Evolutionary conservation across 495 filamentous ascomycete genomes (phyloP).

Genomic region (Hypoxylon fragiforme): DNA sequence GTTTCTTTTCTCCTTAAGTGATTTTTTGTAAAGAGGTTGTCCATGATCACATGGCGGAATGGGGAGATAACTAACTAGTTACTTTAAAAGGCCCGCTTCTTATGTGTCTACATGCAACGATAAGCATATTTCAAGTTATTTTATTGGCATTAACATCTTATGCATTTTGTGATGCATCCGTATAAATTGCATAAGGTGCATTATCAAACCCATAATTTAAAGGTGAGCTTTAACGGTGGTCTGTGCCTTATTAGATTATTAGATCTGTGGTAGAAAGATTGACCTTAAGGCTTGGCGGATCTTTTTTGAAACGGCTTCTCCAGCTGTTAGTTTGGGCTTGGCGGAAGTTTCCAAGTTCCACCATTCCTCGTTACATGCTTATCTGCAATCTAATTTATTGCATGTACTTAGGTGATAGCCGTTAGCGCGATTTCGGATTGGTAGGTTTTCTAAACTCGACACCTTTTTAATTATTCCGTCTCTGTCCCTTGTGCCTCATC

Average conservation of each 20-base stretch:
- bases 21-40: too few relatives aligned
- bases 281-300: too few relatives aligned
- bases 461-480: conserved; percentile 36
- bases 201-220: too few relatives aligned
- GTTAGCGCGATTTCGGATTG: conserved; percentile 32
- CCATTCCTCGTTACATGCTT: conserved; percentile 23
- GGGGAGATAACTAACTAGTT: neutral
- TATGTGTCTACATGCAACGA: neutral
- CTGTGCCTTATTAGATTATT: too few relatives aligned
- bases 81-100: neutral
- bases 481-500: conserved; percentile 19
- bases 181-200: too few relatives aligned
- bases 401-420: conserved; percentile 25
- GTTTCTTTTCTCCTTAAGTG: neutral
- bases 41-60: too few relatives aligned
- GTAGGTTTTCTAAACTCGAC: conserved; percentile 26
- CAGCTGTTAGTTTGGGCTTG: conserved; percentile 16
- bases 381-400: conserved; percentile 27
- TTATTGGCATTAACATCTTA: too few relatives aligned
- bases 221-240: too few relatives aligned
- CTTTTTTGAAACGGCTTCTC: too few relatives aligned
- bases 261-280: too few relatives aligned
- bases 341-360: neutral
- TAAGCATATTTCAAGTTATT: too few relatives aligned
- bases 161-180: too few relatives aligned